Base-by-base conservation (phyloP, 1,139 yeast species). In the Candida dubliniensis region DNA sequence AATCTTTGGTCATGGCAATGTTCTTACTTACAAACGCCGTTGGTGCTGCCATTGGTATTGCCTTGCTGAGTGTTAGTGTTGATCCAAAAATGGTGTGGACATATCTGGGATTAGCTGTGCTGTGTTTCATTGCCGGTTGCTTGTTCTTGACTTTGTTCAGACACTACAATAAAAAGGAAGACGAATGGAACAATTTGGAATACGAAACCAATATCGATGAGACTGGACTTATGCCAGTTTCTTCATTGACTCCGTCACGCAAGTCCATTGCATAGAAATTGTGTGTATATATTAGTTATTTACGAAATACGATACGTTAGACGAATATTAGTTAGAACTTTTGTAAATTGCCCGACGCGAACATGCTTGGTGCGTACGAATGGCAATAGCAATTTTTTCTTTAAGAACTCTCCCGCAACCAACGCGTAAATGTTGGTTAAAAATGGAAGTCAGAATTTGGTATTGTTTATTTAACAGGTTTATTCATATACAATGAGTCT, bases 41-140 rank as follows among this genome's bases (percentile, higher is more conserved):
- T 48, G 91, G 91, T 55, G 74, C 89, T 26, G 87, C 89, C 30
- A 59, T 85, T 39, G 90, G 89, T 59, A 82, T 82, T 63, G 88
- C 89, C 8, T 68, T 85, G 48, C 79, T 87, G 13, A 76, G 89
- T 15, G 78, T 82, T 14, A 73, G 87, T 14, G 75, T 66, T 47
- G 80, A 84, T 63, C 91, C 91, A 40, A 80, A 84, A 67, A 76
- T 81, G 56, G 78, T 78, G 38, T 82, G 87, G 87, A 71, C 77
- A 56, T 85, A 79, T 65, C 69, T 80, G 38, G 86, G 86, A 47
- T 71, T 85, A 52, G 84, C 82, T 11, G 66, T 74, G 38, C 70
- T 86, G 15, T 74, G 85, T 56, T 68, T 80, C 59, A 57, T 81
- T 51, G 81, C 84, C 26, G 91, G 90, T 35, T 51, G 70, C 47